These are phyloP conservation scores for Monosporascus sp. DNA, from an alignment of 2,329 filamentous ascomycete species.

Conservation along the genomic window DNA sequence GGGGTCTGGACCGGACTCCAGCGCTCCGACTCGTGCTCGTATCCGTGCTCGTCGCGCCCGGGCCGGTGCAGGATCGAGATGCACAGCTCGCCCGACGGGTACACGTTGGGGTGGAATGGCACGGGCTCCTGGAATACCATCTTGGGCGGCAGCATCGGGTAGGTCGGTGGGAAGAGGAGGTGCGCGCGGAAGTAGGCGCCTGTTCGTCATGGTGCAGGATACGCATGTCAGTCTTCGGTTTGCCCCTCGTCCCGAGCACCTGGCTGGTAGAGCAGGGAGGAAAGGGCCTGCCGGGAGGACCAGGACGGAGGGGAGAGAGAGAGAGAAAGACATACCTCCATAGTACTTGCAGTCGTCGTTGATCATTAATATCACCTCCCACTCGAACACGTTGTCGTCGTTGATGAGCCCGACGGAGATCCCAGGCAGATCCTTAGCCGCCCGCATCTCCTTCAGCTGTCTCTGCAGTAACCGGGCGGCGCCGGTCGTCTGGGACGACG, in stretches of 20 bases:
- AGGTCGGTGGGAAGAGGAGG: slow-evolving; percentile 76
- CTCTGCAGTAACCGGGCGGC: slow-evolving; percentile 71
- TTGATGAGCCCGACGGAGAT: slow-evolving; percentile 88
- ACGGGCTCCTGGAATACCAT: slow-evolving; percentile 82
- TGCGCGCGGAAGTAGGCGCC: slow-evolving; percentile 89
- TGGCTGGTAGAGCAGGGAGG: neutral
- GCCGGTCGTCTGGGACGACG: slow-evolving; percentile 42
- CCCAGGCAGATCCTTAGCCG: slow-evolving; percentile 82
- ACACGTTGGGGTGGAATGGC: slow-evolving; percentile 92
- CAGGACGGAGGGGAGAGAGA: neutral
- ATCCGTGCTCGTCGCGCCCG: slow-evolving; percentile 89
- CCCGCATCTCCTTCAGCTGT: slow-evolving; percentile 93
- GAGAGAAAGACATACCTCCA: slow-evolving; percentile 57
- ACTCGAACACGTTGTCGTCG: slow-evolving; percentile 87
- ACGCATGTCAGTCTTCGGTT: neutral
- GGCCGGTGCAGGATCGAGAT: slow-evolving; percentile 96
- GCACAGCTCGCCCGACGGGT: slow-evolving; percentile 80
- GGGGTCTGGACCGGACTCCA: slow-evolving; percentile 95
- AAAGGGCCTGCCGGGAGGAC: neutral
- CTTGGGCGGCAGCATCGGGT: slow-evolving; percentile 82
- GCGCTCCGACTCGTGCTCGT: slow-evolving; percentile 83
- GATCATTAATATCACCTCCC: slow-evolving; percentile 99
- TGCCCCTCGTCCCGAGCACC: neutral
- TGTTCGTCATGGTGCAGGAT: slow-evolving; percentile 28
- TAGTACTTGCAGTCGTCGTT: slow-evolving; percentile 91